Base-by-base conservation (phyloP, 352 stramenopile genomes). In the Pythium brachiatum region DNA sequence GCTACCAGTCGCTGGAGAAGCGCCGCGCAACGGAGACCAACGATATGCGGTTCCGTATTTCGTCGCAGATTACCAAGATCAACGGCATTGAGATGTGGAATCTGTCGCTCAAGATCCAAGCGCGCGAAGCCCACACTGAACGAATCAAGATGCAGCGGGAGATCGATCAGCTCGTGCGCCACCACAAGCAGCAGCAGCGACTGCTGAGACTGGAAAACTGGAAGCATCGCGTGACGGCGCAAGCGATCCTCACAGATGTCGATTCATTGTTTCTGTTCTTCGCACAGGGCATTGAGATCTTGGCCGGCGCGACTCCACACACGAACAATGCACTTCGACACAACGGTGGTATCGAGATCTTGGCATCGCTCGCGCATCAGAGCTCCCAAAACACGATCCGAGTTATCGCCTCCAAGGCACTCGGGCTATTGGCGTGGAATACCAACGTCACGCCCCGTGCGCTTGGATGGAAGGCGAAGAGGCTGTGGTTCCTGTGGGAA, bases 31-130 rank as follows among this genome's bases (percentile, higher is more conserved):
- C 77, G 0, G 84, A 93, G 58, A 86, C 78, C 46, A 93, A 92
- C 63, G 84, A 93, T 50, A 87, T 92, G 79, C 79, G 74, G 20
- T 89, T 90, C 51, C 77, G 84, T 38, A 88, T 93, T 39, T 60
- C 69, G 9, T 60, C 78, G 29, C 84, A 93, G 65, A 77, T 90
- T 47, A 75, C 70, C 27, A 82, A 80, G 47, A 89, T 92, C 59
- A 88, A 84, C 58, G 79, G 78, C 59, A 73, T 92, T 20, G 79
- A 91, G 52, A 91, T 93, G 80, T 93, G 84, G 84, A 92, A 89
- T 48, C 55, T 90, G 23, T 81, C 80, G 58, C 71, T 93, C 43
- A 89, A 89, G 68, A 71, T 88, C 13, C 76, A 89, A 39, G 72
- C 79, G 2, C 86, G 85, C n/a, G 79, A 86, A 44, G 74, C 74